These are phyloP conservation scores for Penicillium decumbens DNA, from an alignment of 2,329 filamentous ascomycete genomes.

Conservation along the genomic window DNA sequence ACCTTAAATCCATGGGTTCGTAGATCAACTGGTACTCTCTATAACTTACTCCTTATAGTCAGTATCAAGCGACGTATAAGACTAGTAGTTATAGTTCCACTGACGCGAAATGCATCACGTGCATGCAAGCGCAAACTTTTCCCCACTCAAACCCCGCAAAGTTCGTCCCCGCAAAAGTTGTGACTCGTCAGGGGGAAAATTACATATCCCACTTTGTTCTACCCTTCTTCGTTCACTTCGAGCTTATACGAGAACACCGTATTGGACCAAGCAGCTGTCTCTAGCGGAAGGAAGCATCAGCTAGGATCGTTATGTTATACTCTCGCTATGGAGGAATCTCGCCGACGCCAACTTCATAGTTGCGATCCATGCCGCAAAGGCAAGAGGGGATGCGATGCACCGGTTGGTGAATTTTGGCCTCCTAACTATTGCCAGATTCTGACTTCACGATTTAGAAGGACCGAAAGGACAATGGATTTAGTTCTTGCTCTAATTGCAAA, in stretches of 20 bases:
- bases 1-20: too few relatives aligned
- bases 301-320: neutral
- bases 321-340: conserved; percentile 11
- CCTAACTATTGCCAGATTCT: neutral
- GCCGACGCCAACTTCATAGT: conserved; percentile 30
- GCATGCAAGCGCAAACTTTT: neutral
- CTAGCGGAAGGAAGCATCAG: neutral
- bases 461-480: conserved; percentile 6
- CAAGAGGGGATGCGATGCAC: conserved; percentile 44
- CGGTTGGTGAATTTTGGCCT: conserved; percentile 6
- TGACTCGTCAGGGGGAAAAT: neutral
- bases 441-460: conserved; percentile 9
- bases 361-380: conserved; percentile 47
- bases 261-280: neutral
- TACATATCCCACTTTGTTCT: neutral
- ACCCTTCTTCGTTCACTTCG: neutral
- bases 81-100: neutral
- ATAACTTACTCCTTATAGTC: too few relatives aligned
- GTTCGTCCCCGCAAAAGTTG: neutral
- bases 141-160: neutral
- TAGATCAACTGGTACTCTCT: too few relatives aligned
- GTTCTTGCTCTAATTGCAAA: conserved; percentile 42
- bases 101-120: neutral
- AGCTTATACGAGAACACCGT: neutral
- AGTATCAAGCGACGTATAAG: too few relatives aligned